phyloP scores from a whole-genome alignment of 1,284 basidiomycete genomes.

The Boletus sp. region DNA sequence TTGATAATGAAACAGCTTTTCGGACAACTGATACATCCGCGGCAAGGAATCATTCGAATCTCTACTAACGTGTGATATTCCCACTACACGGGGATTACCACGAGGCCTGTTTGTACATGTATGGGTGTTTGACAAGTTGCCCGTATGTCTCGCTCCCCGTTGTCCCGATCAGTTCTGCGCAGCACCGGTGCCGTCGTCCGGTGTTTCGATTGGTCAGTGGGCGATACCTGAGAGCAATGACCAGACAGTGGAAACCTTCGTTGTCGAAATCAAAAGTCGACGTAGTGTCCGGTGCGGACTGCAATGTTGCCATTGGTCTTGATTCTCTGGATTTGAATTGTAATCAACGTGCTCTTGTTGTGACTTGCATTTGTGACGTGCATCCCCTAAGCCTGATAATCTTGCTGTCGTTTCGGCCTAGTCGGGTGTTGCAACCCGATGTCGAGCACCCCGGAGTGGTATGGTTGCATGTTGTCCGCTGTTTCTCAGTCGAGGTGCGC shows the following conservation, averaged over 20 bases:
- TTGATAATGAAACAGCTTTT: constrained; percentile 1
- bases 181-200: too few relatives aligned
- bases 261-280: background rate
- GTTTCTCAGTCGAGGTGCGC: background rate
- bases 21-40: constrained; percentile 9
- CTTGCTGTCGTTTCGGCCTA: background rate
- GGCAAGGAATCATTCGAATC: background rate
- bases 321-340: background rate
- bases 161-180: too few relatives aligned
- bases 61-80: background rate
- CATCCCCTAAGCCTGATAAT: background rate
- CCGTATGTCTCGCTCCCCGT: background rate
- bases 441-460: background rate
- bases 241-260: too few relatives aligned
- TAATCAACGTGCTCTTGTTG: too few relatives aligned
- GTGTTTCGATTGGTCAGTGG: too few relatives aligned
- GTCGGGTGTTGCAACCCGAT: background rate
- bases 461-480: background rate
- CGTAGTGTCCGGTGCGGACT: background rate
- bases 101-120: background rate
- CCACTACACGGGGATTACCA: constrained; percentile 4
- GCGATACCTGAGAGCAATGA: too few relatives aligned
- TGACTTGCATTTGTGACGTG: background rate
- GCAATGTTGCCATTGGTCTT: background rate
- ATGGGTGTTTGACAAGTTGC: background rate